Evolutionary conservation across 1,284 basidiomycete genomes (phyloP), one percentile per base, ranked within the genome.

Genomic region (Polyporus tsugae): DNA sequence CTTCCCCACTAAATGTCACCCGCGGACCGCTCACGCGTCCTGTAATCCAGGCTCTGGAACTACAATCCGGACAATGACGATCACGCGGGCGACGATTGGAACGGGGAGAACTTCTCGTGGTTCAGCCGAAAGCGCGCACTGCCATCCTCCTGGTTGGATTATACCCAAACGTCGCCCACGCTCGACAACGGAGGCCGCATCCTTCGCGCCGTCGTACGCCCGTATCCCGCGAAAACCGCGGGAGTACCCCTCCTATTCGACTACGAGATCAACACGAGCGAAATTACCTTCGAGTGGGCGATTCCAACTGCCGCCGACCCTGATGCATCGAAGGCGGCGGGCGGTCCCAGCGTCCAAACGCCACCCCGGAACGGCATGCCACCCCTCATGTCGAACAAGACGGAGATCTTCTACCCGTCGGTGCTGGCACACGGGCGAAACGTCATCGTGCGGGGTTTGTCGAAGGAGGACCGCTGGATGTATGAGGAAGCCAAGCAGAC

Each of bases 101-200:
- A 98, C 77, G 94, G 92, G 58, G 97, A 99, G 80, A 96, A 96
- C 81, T 97, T 98, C 78, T 95, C 95, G 4, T 97, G 95, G 92
- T 97, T 95, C 84, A 93, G 92, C 70, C 82, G 85, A 55, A 81
- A 80, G 60, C 87, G 91, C 9, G 87, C 87, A 0, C 79, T 88
- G 13, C 86, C 87, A 1, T 75, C 82, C 0, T 85, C 84, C 0
- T 77, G 87, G 57, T 80, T 89, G 33, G 83, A 85, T 72, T 80
- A 84, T 74, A 85, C 86, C 13, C 90, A 93, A 74, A 82, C 82
- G 11, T 84, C 89, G 4, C 82, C 85, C 15, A 85, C 86, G 29
- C 83, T 96, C 29, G 96, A 98, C 77, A 88, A 91, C 41, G 96
- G 96, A 3, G 94, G 85, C 0, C 85, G 97, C 7, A 89, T 96